Evolutionary conservation across 495 filamentous ascomycete species (phyloP), one percentile per base, ranked within the genome.

Genomic region (Aspergillus conjunctus): DNA sequence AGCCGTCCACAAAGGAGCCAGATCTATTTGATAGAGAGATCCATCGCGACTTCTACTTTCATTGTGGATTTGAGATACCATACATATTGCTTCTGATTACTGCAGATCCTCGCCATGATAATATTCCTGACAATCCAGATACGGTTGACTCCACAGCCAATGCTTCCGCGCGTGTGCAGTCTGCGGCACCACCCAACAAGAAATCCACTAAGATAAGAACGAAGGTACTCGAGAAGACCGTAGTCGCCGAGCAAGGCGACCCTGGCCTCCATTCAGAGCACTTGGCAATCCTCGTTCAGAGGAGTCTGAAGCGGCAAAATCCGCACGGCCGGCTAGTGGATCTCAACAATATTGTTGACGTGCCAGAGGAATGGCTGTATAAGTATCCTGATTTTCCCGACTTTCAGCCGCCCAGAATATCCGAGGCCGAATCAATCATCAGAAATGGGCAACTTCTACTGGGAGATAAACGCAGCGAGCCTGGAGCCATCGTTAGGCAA

Each of bases 281-380:
- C 14, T 33, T 37, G 8, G 46, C 48, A 41, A 32, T 52, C 5
- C 11, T 51, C 14, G 33, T 59, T 17, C 56, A 51, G 20, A 43
- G 56, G 33, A 59, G 15, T 32, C 33, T 59, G 14, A 59, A 59
- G 31, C 32, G 45, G 11, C 46, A 52, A 31, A 59, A 59, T 52
- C 56, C 56, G 14, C 37, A 59, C 39, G 56, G 56, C 20, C 43
- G 34, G n/a, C 26, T 52, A 37, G 56, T 51, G 17, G 56, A 59
- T 52, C 11, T 43, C n/a, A 59, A 26, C 18, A 59, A 59, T 15
- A 59, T 59, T 43, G 56, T 59, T 4, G 56, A 59, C 1, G 56
- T 59, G 20, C 56, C 56, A 51, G 56, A 59, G 56, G 56, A 52
- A 32, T 59, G 56, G 56, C 48, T 59, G 31, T 52, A 59, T 20